Base-by-base conservation (phyloP, 306 rosid genomes). In the Prunus dulcis region DNA sequence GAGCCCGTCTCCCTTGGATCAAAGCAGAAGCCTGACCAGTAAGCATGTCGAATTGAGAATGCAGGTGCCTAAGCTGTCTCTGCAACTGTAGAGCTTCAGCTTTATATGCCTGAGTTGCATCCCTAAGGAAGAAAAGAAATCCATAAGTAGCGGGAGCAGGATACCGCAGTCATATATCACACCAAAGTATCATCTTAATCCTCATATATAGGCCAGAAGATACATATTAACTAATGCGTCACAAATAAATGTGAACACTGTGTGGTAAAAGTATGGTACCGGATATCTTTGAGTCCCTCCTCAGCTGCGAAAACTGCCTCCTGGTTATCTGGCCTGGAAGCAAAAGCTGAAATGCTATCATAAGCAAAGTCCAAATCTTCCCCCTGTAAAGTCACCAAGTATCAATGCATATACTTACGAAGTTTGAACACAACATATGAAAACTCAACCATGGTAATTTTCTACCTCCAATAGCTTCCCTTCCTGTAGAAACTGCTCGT, bases 331-430 rank as follows among this genome's bases (percentile, higher is more conserved):
- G 93, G 84, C 70, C 88, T 81, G 50, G 95, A 90, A 60, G 97
- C 90, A 82, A 92, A 95, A 7, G 99, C 99, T 0, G 96, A 95
- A 80, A 90, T 95, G 81, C 97, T 92, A 23, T 88, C 96, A 58
- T 78, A 95, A 51, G 99, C 99, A 3, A 85, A 95, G 79, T 95
- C 93, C 96, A 95, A 86, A 80, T 95, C 99, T 32, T 86, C 96
- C 3, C 99, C 99, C 90, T 93, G 82, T 58, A 52, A 25, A 69
- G 55, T 32, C 47, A 70, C 12, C 58, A 60, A 56, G 27, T 25
- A 64, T 57, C 27, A 15, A 50, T 27, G 23, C 27, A 19, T 9
- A 38, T 8, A 23, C 55, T 55, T 3, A 1, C 0, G 38, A 34
- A 56, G 3, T 43, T 71, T 9, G 62, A 34, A 56, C 52, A 32